These are phyloP conservation scores for Eucalyptus rudis DNA, from an alignment of 345 rosid species.

Conservation along the genomic window DNA sequence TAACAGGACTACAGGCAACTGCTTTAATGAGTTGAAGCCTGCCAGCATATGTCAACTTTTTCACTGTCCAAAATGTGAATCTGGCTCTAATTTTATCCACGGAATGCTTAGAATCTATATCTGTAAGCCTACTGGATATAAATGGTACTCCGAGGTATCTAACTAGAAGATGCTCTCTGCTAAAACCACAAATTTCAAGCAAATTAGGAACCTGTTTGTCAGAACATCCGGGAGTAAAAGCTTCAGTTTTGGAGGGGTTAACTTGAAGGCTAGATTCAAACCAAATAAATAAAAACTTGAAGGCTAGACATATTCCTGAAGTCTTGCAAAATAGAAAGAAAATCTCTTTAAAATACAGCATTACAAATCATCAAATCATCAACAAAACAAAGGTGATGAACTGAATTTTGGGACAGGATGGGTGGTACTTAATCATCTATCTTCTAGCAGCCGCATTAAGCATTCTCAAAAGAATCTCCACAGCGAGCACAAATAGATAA, in stretches of 20 bases:
- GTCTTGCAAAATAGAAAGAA: neutral
- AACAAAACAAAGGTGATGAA: neutral
- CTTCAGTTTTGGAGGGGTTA: neutral
- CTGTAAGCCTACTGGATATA: neutral
- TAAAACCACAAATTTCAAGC: neutral
- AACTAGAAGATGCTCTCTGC: neutral
- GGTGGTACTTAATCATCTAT: neutral
- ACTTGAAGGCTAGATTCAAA: neutral
- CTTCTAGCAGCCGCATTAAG: neutral
- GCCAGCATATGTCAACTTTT: neutral
- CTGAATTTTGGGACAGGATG: neutral
- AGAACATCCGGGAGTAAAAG: neutral
- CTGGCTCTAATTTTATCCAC: neutral
- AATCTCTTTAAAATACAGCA: neutral
- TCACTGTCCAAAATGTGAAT: neutral
- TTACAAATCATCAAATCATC: neutral
- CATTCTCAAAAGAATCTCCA: neutral
- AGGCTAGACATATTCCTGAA: neutral
- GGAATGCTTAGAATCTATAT: neutral
- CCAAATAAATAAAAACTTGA: neutral
- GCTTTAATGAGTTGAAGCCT: neutral
- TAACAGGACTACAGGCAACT: neutral
- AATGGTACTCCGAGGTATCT: neutral
- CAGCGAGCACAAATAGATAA: neutral
- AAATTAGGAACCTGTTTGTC: neutral